Evolutionary conservation across 768 basidiomycete genomes (phyloP).

Genomic region (Tulasnella sp.): DNA sequence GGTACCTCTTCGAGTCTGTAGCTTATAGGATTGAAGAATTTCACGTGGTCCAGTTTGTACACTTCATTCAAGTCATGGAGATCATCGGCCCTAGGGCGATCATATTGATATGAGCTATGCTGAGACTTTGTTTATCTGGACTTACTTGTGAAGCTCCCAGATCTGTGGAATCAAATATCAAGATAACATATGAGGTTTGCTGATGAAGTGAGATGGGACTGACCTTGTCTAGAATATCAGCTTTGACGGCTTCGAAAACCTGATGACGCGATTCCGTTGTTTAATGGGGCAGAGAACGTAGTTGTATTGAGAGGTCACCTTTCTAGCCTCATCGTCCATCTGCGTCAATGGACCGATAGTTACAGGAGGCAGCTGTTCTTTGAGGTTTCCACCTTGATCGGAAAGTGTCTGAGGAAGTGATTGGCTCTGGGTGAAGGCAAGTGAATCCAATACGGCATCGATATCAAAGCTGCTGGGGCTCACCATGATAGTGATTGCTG

Average conservation of each 20-base stretch:
- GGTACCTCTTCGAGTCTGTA: conserved; percentile 12
- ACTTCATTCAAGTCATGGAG: conserved; percentile 8
- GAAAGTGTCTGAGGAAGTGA: no score
- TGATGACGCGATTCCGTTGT: no score
- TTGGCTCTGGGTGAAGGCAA: no score
- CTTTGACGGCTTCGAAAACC: conserved; percentile 8
- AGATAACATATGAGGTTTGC: not conserved
- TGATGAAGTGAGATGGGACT: not conserved
- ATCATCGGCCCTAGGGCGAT: not conserved
- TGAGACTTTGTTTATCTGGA: not conserved
- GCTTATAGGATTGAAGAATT: conserved; percentile 2
- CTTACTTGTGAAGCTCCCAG: conserved; percentile 12
- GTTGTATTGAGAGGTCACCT: no score
- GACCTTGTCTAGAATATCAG: conserved; percentile 9
- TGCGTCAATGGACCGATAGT: no score
- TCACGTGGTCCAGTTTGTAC: conserved; percentile 4
- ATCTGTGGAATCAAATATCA: not conserved
- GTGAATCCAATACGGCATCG: no score
- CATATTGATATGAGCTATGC: not conserved
- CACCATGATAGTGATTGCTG: no score
- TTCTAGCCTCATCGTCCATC: no score
- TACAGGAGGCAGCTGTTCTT: no score
- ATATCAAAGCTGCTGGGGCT: no score
- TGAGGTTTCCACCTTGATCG: no score
- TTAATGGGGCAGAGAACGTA: no score